phyloP scores from a whole-genome alignment of 257 asterid species.

The Anisodus tanguticus region DNA sequence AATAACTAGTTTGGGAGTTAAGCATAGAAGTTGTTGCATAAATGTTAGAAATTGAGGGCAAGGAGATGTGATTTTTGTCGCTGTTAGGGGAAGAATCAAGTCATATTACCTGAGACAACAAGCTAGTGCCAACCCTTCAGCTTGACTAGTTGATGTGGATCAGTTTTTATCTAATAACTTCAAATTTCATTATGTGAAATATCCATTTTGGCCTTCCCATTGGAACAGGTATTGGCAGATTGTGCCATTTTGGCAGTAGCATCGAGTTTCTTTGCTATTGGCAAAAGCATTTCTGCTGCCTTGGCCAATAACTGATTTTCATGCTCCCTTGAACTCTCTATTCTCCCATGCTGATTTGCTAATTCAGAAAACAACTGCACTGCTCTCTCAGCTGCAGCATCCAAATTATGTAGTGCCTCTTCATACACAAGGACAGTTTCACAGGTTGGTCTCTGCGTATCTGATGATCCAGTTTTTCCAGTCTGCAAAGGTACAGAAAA shows the following conservation, averaged over 20 bases:
- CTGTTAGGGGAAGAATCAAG: neutral
- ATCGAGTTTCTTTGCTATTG: slow-evolving; percentile 50
- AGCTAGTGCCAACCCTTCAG: neutral
- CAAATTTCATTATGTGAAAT: neutral
- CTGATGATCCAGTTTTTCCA: slow-evolving; percentile 25
- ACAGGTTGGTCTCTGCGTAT: slow-evolving; percentile 19
- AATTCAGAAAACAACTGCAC: slow-evolving; percentile 50
- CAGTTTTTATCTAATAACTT: neutral
- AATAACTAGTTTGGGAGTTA: neutral
- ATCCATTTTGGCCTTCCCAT: slow-evolving; percentile 26
- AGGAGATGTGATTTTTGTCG: neutral
- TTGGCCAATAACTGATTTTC: slow-evolving; percentile 40
- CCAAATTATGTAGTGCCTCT: slow-evolving; percentile 56
- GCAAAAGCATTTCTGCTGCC: slow-evolving; percentile 45
- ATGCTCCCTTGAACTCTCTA: slow-evolving; percentile 34
- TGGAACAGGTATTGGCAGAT: slow-evolving; percentile 36
- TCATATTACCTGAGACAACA: slow-evolving; percentile 18
- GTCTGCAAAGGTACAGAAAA: slow-evolving; percentile 24
- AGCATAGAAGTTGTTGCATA: neutral
- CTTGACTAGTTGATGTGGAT: slow-evolving; percentile 22
- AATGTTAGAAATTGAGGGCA: neutral
- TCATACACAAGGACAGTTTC: slow-evolving; percentile 41
- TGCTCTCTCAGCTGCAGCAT: slow-evolving; percentile 54
- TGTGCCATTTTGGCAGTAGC: slow-evolving; percentile 47
- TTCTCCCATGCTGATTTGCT: slow-evolving; percentile 37